Evolutionary conservation across 164 flowering plant genomes (phyloP).

Genomic region (Vitis rotundifolia): DNA sequence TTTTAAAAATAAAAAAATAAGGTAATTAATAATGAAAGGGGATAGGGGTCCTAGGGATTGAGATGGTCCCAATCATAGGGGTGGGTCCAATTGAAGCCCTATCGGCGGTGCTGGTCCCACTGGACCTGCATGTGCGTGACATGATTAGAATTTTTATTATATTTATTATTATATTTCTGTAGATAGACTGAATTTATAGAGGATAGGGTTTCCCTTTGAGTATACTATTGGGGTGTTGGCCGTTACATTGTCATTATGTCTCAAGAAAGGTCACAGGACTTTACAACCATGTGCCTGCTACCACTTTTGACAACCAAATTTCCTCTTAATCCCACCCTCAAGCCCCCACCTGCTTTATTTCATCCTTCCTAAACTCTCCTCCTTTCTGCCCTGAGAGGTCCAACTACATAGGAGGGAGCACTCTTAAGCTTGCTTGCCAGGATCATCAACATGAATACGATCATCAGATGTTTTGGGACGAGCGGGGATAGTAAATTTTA

Average conservation of each 20-base stretch:
- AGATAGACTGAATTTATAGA: conserved; percentile 11
- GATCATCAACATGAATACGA: no score
- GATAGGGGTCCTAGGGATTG: neutral
- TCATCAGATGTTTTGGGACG: no score
- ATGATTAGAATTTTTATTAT: conserved; percentile 16
- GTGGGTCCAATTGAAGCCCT: neutral
- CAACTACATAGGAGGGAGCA: no score
- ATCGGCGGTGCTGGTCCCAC: neutral
- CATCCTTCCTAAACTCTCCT: no score
- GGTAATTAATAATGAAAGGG: neutral
- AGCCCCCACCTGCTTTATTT: no score
- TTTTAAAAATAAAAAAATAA: no score
- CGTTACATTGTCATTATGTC: conserved; percentile 12
- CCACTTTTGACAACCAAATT: neutral
- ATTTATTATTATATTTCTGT: neutral
- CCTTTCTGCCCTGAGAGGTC: no score
- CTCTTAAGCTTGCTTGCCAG: no score
- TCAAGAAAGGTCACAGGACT: conserved; percentile 16
- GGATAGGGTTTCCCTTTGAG: conserved; percentile 18
- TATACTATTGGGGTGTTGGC: conserved; percentile 13
- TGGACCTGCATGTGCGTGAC: conserved; percentile 16
- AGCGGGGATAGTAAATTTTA: no score
- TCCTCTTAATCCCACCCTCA: no score
- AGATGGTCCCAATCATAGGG: conserved; percentile 4
- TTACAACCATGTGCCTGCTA: conserved; percentile 5